phyloP scores from a whole-genome alignment of 257 asterid species.

The Solanum medicagineum region DNA sequence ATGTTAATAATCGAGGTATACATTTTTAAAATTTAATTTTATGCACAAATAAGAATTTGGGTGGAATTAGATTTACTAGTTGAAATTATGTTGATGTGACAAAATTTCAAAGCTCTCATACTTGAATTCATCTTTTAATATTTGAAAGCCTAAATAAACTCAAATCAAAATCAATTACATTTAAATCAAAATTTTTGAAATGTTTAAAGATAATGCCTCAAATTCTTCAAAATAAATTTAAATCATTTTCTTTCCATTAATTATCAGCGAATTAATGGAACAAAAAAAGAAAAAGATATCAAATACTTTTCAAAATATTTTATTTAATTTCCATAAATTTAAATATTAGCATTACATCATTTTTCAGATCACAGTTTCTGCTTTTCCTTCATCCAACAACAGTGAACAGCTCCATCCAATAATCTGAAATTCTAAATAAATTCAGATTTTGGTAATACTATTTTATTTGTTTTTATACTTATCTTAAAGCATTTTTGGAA shows the following conservation, averaged over 20 bases:
- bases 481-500: background rate
- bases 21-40: too few species aligned
- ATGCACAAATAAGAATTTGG: background rate
- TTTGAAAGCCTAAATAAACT: too few species aligned
- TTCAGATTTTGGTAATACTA: background rate
- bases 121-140: too few species aligned
- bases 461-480: background rate
- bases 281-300: background rate
- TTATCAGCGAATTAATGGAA: too few species aligned
- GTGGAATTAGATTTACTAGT: too few species aligned
- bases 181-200: too few species aligned
- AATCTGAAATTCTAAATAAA: background rate
- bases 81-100: too few species aligned
- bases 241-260: background rate
- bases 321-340: background rate
- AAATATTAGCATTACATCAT: background rate
- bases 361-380: background rate
- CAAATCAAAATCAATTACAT: too few species aligned
- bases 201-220: background rate
- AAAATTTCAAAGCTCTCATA: too few species aligned
- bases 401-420: background rate
- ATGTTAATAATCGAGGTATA: too few species aligned
- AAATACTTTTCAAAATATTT: background rate
- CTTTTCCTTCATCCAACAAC: background rate
- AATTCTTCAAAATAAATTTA: background rate